A percentile compares a stretch with the other conserved stretches of the same genome.
phyloP scores from a whole-genome alignment of 2,329 filamentous ascomycete species.

The Exophiala xenobiotica region DNA sequence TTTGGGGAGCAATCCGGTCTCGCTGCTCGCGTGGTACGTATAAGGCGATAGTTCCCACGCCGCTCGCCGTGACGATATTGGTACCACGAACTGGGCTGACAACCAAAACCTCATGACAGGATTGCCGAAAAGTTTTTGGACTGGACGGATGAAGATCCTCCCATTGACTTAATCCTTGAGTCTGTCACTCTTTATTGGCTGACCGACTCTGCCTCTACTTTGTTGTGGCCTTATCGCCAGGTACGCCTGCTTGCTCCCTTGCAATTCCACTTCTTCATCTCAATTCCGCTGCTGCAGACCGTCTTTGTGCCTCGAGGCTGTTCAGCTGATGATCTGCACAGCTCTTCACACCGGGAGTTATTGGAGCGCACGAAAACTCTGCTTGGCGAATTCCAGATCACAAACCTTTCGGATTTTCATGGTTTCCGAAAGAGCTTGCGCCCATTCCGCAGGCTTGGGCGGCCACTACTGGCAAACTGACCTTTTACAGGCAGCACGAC shows the following conservation, averaged over 20 bases:
- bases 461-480: constrained; percentile 17
- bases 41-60: constrained; percentile 31
- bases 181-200: constrained; percentile 40
- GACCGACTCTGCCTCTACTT: constrained; percentile 37
- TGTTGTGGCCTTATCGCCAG: constrained; percentile 35
- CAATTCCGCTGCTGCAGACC: neutral
- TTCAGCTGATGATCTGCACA: neutral
- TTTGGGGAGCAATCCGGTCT: constrained; percentile 54
- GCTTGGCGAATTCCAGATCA: neutral
- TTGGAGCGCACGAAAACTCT: neutral
- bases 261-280: neutral
- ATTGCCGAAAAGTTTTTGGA: constrained; percentile 39
- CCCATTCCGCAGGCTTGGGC: constrained; percentile 22
- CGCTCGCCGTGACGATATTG: neutral
- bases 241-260: neutral
- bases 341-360: neutral
- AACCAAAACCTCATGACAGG: neutral
- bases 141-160: constrained; percentile 37
- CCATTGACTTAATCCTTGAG: constrained; percentile 36
- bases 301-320: neutral
- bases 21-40: constrained; percentile 53
- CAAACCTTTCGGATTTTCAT: constrained; percentile 22
- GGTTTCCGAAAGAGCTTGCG: constrained; percentile 16
- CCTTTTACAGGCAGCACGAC: constrained; percentile 18
- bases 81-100: neutral